Conservation (phyloP, 2,329 filamentous ascomycete genomes). For the Setomelanomma holmii region DNA sequence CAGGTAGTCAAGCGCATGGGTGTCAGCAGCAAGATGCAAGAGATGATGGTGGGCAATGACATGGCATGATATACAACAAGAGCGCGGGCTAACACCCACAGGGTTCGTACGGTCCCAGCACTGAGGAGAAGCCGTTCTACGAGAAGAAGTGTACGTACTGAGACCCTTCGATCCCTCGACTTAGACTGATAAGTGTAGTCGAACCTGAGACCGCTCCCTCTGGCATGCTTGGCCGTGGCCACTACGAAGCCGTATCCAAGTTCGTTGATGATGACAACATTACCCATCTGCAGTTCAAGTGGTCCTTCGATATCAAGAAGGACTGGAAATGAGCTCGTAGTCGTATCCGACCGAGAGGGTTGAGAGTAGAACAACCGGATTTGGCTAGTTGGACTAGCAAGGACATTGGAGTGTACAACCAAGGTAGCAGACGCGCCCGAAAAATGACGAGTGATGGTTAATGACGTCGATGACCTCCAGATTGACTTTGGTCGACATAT, state of each 20-base stretch:
- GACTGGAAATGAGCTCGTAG: slow-evolving; percentile 71
- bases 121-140: slow-evolving; percentile 82
- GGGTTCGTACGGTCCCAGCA: slow-evolving; percentile 94
- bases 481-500: slow-evolving; percentile 13
- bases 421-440: slow-evolving; percentile 16
- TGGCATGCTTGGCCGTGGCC: slow-evolving; percentile 86
- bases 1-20: slow-evolving; percentile 92
- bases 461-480: slow-evolving; percentile 28
- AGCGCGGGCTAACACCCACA: slow-evolving; percentile 47
- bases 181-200: slow-evolving; percentile 61
- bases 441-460: slow-evolving; percentile 36
- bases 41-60: slow-evolving; percentile 82
- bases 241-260: slow-evolving; percentile 87
- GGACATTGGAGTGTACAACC: slow-evolving; percentile 21
- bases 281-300: slow-evolving; percentile 89
- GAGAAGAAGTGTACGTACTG: slow-evolving; percentile 82
- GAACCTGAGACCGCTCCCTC: slow-evolving; percentile 89
- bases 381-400: slow-evolving; percentile 15
- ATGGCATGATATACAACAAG: not conserved
- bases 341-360: not conserved
- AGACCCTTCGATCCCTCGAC: not conserved
- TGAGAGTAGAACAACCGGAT: not conserved
- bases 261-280: slow-evolving; percentile 97
- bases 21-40: slow-evolving; percentile 88
- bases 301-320: slow-evolving; percentile 96